Evolutionary conservation across 1,284 basidiomycete species (phyloP).

Genomic region (Moesziomyces sp.): DNA sequence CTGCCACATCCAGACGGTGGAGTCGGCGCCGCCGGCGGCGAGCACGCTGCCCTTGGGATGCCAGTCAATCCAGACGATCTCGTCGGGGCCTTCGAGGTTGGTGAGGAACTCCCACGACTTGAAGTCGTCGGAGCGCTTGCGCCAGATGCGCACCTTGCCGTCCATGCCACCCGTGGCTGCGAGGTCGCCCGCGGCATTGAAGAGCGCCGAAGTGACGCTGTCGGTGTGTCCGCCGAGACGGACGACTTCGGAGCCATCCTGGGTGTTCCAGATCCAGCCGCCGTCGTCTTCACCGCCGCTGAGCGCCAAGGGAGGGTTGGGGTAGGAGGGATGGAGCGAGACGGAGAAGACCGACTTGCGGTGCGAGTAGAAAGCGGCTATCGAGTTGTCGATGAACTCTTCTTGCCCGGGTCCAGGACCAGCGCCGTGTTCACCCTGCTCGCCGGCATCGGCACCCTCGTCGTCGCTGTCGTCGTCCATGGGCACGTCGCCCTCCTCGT

Average conservation of each 20-base stretch:
- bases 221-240: constrained; percentile 91
- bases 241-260: constrained; percentile 81
- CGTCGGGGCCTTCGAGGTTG: constrained; percentile 90
- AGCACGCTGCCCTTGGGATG: constrained; percentile 92
- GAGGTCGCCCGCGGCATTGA: constrained; percentile 88
- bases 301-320: constrained; percentile 83
- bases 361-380: constrained; percentile 65
- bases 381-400: constrained; percentile 62
- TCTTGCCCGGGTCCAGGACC: constrained; percentile 39
- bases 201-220: constrained; percentile 83
- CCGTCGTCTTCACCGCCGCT: constrained; percentile 96
- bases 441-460: constrained; percentile 8
- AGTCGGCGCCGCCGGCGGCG: constrained; percentile 90
- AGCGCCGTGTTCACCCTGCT: constrained; percentile 13
- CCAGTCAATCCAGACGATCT: constrained; percentile 95
- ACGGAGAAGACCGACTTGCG: constrained; percentile 81
- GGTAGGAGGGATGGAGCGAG: constrained; percentile 77
- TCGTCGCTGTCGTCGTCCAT: constrained; percentile 50
- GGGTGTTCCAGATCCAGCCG: constrained; percentile 92
- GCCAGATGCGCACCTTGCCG: constrained; percentile 90
- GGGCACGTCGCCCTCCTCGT: constrained; percentile 43
- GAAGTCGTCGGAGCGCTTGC: constrained; percentile 72
- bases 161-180: constrained; percentile 98
- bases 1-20: constrained; percentile 98
- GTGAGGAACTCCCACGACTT: constrained; percentile 90